A percentile compares a stretch with the other conserved stretches of the same genome.
Evolutionary conservation across 495 filamentous ascomycete species (phyloP).

Genomic region (Poronia punctata): DNA sequence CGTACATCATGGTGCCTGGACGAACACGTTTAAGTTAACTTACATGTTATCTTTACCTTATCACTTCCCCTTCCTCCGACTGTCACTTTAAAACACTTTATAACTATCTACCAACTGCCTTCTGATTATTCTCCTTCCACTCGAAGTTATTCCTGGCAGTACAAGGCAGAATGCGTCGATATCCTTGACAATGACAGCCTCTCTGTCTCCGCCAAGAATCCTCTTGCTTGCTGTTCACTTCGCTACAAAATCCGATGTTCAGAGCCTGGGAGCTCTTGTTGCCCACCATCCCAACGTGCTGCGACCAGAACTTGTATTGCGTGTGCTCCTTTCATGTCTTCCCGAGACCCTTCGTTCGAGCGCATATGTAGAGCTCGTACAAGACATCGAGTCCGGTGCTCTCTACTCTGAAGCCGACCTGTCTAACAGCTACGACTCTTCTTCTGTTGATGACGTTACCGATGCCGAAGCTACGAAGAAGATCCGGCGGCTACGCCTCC

Average conservation of each 20-base stretch:
- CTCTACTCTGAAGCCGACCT: slow-evolving; percentile 21
- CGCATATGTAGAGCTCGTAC: slow-evolving; percentile 55
- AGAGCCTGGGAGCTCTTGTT: slow-evolving; percentile 54
- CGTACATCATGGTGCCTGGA: too few species aligned
- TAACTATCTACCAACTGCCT: too few species aligned
- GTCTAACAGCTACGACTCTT: slow-evolving; percentile 44
- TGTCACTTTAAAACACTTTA: too few species aligned
- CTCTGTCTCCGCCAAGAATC: slow-evolving; percentile 52
- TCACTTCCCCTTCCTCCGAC: too few species aligned
- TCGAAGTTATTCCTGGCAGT: too few species aligned
- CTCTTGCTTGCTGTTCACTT: slow-evolving; percentile 58
- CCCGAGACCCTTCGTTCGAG: slow-evolving; percentile 67
- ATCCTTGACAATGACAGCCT: slow-evolving; percentile 28
- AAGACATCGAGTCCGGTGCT: slow-evolving; percentile 44
- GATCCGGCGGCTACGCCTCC: slow-evolving; percentile 62
- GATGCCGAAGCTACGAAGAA: slow-evolving; percentile 60
- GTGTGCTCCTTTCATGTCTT: slow-evolving; percentile 78
- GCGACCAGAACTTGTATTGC: slow-evolving; percentile 59
- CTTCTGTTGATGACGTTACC: slow-evolving; percentile 53
- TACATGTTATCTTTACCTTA: too few species aligned
- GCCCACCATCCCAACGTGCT: slow-evolving; percentile 50
- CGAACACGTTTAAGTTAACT: too few species aligned
- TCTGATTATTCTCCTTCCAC: too few species aligned
- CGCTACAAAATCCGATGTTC: slow-evolving; percentile 51
- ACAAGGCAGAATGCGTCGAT: slow-evolving; percentile 10